Percentiles rank a stretch among this genome's conserved stretches.
phyloP scores from a whole-genome alignment of 176 grass and related monocot genomes.

The Ensete ventricosum region DNA sequence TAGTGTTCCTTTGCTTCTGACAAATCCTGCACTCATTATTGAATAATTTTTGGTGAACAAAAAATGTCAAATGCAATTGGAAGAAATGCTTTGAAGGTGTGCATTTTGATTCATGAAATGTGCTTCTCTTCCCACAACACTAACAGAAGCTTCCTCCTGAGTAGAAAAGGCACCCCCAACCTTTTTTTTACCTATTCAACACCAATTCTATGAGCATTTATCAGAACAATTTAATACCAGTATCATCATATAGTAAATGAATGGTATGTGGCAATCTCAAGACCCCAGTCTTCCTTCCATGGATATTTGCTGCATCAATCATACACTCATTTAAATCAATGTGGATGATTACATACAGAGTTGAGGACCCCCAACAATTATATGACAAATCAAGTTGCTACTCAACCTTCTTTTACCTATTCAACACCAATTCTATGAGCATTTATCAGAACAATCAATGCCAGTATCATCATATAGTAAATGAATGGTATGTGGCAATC shows the following conservation, averaged over 20 bases:
- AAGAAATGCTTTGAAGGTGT: no score
- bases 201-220: background rate
- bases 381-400: background rate
- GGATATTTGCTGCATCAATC: background rate
- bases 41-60: no score
- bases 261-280: background rate
- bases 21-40: no score
- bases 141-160: no score
- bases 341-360: no score
- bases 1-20: no score
- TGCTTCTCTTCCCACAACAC: no score
- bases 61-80: no score
- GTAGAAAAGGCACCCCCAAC: no score
- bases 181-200: no score
- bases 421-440: background rate
- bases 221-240: background rate
- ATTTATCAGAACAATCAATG: background rate
- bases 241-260: background rate
- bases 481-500: background rate
- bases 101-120: no score
- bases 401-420: no score
- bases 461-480: background rate
- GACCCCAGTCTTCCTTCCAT: background rate
- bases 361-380: background rate
- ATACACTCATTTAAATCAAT: background rate